Conservation (phyloP, 2,329 filamentous ascomycete species). For the Aspergillus sp. region DNA sequence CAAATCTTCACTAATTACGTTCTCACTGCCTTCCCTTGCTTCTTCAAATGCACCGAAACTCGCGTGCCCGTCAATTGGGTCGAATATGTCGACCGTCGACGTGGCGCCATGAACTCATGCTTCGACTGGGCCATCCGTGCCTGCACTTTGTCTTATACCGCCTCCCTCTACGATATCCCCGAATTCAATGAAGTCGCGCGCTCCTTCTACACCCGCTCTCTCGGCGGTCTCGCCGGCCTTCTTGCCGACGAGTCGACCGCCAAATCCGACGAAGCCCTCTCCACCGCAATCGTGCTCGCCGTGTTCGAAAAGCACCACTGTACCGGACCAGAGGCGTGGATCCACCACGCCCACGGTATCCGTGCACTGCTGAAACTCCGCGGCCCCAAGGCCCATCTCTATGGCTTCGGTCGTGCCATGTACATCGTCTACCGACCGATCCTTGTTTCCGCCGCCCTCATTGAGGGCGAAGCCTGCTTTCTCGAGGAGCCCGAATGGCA, state of each 20-base stretch:
- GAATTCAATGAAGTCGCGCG: slow-evolving; percentile 30
- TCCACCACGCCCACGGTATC: slow-evolving; percentile 40
- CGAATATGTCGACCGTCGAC: slow-evolving; percentile 27
- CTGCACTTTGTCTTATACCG: slow-evolving; percentile 22
- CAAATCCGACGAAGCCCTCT: slow-evolving; percentile 36
- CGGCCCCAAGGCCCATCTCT: slow-evolving; percentile 33
- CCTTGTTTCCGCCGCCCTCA: slow-evolving; percentile 37
- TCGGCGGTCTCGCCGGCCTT: slow-evolving; percentile 30
- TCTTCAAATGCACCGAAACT: slow-evolving; percentile 32
- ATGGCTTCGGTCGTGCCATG: slow-evolving; percentile 38
- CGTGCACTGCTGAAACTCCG: slow-evolving; percentile 38
- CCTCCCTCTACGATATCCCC: slow-evolving; percentile 22
- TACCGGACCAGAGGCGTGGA: slow-evolving; percentile 40
- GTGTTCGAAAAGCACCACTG: slow-evolving; percentile 42
- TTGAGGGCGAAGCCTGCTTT: slow-evolving; percentile 38
- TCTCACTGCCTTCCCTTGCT: slow-evolving; percentile 29
- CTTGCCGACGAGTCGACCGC: slow-evolving; percentile 30
- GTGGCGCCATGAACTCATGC: slow-evolving; percentile 18
- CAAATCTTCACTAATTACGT: slow-evolving; percentile 33
- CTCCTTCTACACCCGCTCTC: slow-evolving; percentile 31
- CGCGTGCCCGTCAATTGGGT: slow-evolving; percentile 32
- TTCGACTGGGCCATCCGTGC: slow-evolving; percentile 29
- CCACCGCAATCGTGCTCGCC: slow-evolving; percentile 38
- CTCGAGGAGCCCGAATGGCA: slow-evolving; percentile 40
- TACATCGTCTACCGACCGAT: slow-evolving; percentile 41